phyloP scores from a whole-genome alignment of 2,329 filamentous ascomycete genomes.

The Sporothrix schenckii region DNA sequence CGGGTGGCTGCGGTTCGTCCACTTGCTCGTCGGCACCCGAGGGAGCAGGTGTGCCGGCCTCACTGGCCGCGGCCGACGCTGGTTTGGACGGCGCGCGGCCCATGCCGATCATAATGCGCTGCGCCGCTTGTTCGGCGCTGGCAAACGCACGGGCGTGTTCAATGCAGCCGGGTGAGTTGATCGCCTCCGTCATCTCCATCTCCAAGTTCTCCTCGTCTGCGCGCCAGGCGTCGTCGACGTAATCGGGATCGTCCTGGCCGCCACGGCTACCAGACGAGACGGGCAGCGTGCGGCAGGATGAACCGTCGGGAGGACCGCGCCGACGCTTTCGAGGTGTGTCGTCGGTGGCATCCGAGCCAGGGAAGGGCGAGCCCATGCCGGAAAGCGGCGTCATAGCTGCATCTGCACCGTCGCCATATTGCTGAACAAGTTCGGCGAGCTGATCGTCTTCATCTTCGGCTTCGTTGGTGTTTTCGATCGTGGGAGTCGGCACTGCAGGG shows the following conservation, averaged over 20 bases:
- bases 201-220: conserved; percentile 67
- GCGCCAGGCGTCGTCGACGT: conserved; percentile 65
- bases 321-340: conserved; percentile 27
- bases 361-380: conserved; percentile 27
- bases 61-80: conserved; percentile 13
- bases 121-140: conserved; percentile 58
- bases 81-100: conserved; percentile 20
- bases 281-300: conserved; percentile 36
- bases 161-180: conserved; percentile 61
- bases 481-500: background rate
- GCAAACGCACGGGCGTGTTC: conserved; percentile 62
- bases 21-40: background rate
- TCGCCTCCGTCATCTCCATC: conserved; percentile 69
- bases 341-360: background rate
- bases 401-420: conserved; percentile 49
- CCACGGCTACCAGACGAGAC: conserved; percentile 12
- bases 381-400: conserved; percentile 5
- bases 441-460: conserved; percentile 38
- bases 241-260: conserved; percentile 49
- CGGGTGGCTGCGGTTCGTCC: background rate
- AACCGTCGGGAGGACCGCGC: conserved; percentile 31
- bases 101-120: conserved; percentile 35
- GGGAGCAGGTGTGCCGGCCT: conserved; percentile 8
- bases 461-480: background rate
- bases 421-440: conserved; percentile 49